A percentile compares a stretch with the other conserved stretches of the same genome.
Evolutionary conservation across 2,329 filamentous ascomycete species (phyloP).

Genomic region (Fusarium siculi): DNA sequence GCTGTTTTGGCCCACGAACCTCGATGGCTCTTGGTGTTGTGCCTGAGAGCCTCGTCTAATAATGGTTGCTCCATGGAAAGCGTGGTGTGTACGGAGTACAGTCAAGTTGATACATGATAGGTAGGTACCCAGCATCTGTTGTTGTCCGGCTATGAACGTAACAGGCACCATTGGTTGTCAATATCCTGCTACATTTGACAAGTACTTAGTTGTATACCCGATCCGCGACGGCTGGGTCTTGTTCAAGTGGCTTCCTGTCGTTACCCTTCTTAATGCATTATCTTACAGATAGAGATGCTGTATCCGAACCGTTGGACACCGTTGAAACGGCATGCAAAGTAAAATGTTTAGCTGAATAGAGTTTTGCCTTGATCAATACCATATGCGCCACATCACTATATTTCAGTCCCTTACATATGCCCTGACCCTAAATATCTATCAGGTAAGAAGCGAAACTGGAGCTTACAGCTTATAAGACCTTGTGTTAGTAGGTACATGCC

Average conservation of each 20-base stretch:
- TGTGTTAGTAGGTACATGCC: conserved; percentile 1
- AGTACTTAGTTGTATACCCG: background rate
- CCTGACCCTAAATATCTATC: background rate
- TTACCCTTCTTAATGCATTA: conserved; percentile 17
- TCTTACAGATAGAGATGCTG: conserved; percentile 19
- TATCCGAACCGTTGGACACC: conserved; percentile 12
- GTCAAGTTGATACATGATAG: conserved; percentile 9
- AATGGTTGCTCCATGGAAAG: conserved; percentile 10
- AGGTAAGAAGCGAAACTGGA: conserved; percentile 4
- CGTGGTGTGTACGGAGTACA: background rate
- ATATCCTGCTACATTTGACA: background rate
- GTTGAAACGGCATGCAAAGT: conserved; percentile 11
- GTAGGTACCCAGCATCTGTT: background rate
- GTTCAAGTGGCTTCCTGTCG: conserved; percentile 29
- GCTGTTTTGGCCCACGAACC: background rate
- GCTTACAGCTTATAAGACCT: conserved; percentile 6
- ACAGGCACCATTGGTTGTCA: conserved; percentile 1
- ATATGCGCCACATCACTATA: conserved; percentile 24
- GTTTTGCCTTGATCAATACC: conserved; percentile 7
- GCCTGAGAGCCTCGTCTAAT: background rate
- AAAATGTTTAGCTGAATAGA: conserved; percentile 14
- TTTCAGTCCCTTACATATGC: background rate
- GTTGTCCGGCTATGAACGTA: conserved; percentile 5
- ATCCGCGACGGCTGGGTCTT: background rate
- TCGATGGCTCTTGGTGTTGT: background rate